Evolutionary conservation across 2,329 filamentous ascomycete genomes (phyloP).

Genomic region (Drechslerella coelobrocha): DNA sequence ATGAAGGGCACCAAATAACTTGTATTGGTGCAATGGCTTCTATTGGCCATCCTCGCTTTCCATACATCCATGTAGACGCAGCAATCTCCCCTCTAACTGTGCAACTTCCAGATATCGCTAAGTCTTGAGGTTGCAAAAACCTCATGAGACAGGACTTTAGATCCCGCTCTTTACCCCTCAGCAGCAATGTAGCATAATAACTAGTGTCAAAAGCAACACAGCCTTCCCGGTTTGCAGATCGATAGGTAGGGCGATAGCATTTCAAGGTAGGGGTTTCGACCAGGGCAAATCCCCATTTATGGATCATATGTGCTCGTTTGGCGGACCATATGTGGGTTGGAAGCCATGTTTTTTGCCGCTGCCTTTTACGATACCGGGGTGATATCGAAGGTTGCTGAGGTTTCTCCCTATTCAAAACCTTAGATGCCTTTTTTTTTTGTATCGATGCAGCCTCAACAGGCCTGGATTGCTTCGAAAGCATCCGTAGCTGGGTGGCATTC

Average conservation of each 20-base stretch:
- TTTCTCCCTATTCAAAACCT: conserved; percentile 61
- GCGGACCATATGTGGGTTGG: conserved; percentile 94
- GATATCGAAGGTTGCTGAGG: conserved; percentile 61
- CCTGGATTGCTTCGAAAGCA: conserved; percentile 7
- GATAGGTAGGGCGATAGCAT: conserved; percentile 84
- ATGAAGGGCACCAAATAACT: conserved; percentile 73
- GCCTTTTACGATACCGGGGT: conserved; percentile 80
- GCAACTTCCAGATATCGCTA: conserved; percentile 73
- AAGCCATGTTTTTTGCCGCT: conserved; percentile 88
- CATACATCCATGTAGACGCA: conserved; percentile 52
- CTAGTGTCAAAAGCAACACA: conserved; percentile 91
- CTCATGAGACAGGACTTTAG: conserved; percentile 72
- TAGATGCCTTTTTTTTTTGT: neutral
- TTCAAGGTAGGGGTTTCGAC: conserved; percentile 88
- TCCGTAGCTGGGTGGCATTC: conserved; percentile 56
- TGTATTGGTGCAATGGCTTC: conserved; percentile 74
- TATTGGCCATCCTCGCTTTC: conserved; percentile 65
- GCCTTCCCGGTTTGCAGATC: conserved; percentile 75
- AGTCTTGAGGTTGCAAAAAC: conserved; percentile 67
- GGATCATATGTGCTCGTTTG: conserved; percentile 85
- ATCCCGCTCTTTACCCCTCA: conserved; percentile 72
- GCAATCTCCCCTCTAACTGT: conserved; percentile 45
- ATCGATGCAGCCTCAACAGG: too few species aligned
- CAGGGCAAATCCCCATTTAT: conserved; percentile 85
- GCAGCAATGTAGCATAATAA: conserved; percentile 84